Evolutionary conservation across 805 yeast species (phyloP).

Genomic region (Pichia nanzhaoensis): DNA sequence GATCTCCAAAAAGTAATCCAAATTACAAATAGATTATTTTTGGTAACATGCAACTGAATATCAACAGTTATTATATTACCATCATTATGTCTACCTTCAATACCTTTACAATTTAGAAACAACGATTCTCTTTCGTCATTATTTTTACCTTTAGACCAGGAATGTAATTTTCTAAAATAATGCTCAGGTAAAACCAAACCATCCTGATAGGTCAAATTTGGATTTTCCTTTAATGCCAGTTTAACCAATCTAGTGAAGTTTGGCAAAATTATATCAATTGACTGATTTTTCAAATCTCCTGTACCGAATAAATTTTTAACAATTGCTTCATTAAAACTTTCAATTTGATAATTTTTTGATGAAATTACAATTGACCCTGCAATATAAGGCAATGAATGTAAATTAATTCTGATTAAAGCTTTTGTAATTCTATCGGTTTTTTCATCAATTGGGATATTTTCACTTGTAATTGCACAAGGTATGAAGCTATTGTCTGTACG

Average conservation of each 20-base stretch:
- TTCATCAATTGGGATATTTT: conserved; percentile 42
- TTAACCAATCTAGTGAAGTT: conserved; percentile 44
- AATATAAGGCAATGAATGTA: conserved; percentile 76
- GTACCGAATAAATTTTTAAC: conserved; percentile 73
- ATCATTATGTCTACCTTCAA: conserved; percentile 62
- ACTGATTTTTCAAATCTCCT: conserved; percentile 40
- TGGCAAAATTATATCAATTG: conserved; percentile 58
- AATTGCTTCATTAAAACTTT: conserved; percentile 76
- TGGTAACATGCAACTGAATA: conserved; percentile 70
- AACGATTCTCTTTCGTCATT: conserved; percentile 41
- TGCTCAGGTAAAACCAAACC: conserved; percentile 90
- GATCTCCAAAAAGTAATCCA: conserved; percentile 84
- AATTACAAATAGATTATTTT: conserved; percentile 50
- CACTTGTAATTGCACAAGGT: conserved; percentile 71
- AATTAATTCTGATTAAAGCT: conserved; percentile 46
- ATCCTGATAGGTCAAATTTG: conserved; percentile 35
- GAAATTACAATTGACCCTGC: conserved; percentile 79
- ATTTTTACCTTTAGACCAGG: conserved; percentile 29
- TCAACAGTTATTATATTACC: conserved; percentile 64
- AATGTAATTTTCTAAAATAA: conserved; percentile 66
- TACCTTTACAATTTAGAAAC: conserved; percentile 58
- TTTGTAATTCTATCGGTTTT: conserved; percentile 17
- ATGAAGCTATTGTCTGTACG: conserved; percentile 35
- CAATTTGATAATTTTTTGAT: conserved; percentile 40
- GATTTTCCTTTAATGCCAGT: conserved; percentile 36